Percentiles rank a stretch among this genome's conserved stretches.
Conservation (phyloP, 129 eudicot species). For the Centrapalus pauciflorus region DNA sequence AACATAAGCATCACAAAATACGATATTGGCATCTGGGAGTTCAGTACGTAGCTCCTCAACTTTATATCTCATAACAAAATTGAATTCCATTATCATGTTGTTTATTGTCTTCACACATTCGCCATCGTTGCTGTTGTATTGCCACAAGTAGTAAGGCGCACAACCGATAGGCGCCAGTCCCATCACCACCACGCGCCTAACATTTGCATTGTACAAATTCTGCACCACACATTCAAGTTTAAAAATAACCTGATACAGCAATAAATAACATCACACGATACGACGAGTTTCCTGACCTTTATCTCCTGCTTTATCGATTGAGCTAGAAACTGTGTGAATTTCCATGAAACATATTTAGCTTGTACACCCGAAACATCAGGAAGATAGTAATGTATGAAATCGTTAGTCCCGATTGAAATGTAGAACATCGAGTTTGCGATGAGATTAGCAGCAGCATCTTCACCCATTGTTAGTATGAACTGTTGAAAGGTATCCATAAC, state of each 20-base stretch:
- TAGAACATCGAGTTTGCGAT: conserved; percentile 74
- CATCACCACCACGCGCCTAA: conserved; percentile 87
- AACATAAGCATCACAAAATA: conserved; percentile 73
- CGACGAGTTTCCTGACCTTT: conserved; percentile 51
- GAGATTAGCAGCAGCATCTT: conserved; percentile 58
- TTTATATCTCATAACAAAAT: conserved; percentile 74
- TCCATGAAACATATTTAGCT: conserved; percentile 74
- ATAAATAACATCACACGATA: no score
- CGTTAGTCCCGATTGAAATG: conserved; percentile 87
- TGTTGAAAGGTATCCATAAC: conserved; percentile 81
- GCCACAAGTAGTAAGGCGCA: conserved; percentile 91
- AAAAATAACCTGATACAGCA: not conserved
- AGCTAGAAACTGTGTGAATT: conserved; percentile 66
- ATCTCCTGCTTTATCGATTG: conserved; percentile 64
- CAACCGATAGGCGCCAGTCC: conserved; percentile 95
- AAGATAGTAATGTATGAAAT: conserved; percentile 91
- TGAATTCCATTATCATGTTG: conserved; percentile 85
- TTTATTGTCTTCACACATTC: conserved; percentile 69
- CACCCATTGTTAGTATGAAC: conserved; percentile 77
- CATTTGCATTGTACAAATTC: conserved; percentile 71
- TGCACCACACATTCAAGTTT: conserved; percentile 39
- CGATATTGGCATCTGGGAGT: conserved; percentile 52
- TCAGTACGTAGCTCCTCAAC: conserved; percentile 64
- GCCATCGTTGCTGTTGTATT: conserved; percentile 59
- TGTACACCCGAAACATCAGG: conserved; percentile 75